Evolutionary conservation across 2,329 filamentous ascomycete species (phyloP), one percentile per base, ranked within the genome.

Genomic region (Pyrenophora teres): DNA sequence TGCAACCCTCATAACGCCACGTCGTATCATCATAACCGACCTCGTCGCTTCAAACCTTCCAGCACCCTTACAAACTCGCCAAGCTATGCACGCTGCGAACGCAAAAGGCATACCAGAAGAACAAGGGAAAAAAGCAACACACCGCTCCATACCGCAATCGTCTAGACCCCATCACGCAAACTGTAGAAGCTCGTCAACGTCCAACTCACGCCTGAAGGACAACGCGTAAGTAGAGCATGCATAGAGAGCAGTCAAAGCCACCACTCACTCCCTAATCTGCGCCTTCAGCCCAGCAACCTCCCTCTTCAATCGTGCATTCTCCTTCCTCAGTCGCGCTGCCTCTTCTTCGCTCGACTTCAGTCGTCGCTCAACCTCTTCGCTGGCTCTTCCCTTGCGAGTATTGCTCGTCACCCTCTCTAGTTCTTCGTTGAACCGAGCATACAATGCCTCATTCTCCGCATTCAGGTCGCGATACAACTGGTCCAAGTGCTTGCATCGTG

Each of bases 341-440:
- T 97, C 92, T 55, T 95, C 92, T 60, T 88, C 82, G 44, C 84
- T 82, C 59, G 91, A 89, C 61, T 83, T 87, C 53, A 96, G 72
- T 68, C 86, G 85, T 31, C 77, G 77, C 67, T 92, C 81, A 53
- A 96, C 75, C 63, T 93, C 90, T 64, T 92, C 89, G 63, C 90
- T 89, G 9, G 90, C 90, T 36, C 90, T 88, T 41, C 88, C 87
- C 3, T 85, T 84, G 60, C 85, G 85, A 40, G 94, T 81, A 35
- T 64, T 67, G 35, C 87, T 89, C 71, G 85, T 88, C 54, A 97
- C 89, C 77, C 89, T 91, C 63, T 85, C 88, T 40, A 97, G 77
- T 75, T 97, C 93, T n/a, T 86, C 84, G 66, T 97, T 96, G 78
- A 97, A 96, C 54, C 87, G 87, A 60, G 93, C 89, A 73, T 97